Percentiles rank a stretch among this genome's conserved stretches.
Evolutionary conservation across 495 filamentous ascomycete genomes (phyloP).

Genomic region (Aspergillus cristatus): DNA sequence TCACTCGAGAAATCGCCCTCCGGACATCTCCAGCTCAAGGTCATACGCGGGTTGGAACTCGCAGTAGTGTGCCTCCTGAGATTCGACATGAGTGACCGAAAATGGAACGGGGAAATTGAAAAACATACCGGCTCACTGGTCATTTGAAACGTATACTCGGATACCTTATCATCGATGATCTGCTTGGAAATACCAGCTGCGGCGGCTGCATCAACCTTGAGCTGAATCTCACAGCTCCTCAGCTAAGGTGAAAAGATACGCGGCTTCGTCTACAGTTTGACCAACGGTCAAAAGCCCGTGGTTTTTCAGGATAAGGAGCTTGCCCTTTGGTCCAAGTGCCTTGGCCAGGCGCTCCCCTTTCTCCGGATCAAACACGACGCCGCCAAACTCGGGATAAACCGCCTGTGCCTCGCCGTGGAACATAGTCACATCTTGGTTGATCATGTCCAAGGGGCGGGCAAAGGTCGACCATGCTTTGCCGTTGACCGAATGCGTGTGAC

Average conservation of each 20-base stretch:
- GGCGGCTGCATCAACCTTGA: constrained; percentile 41
- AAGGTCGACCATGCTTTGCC: constrained; percentile 19
- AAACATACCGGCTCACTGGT: constrained; percentile 30
- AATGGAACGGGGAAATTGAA: no score
- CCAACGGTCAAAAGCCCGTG: constrained; percentile 48
- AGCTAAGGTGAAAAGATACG: constrained; percentile 41
- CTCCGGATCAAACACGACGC: constrained; percentile 42
- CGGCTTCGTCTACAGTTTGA: constrained; percentile 47
- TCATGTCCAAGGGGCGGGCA: constrained; percentile 19
- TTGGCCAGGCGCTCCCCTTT: constrained; percentile 43
- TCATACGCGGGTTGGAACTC: constrained; percentile 17
- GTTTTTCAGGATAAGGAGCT: constrained; percentile 40
- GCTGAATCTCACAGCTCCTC: constrained; percentile 43
- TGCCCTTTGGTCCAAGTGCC: constrained; percentile 40
- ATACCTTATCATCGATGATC: constrained; percentile 40
- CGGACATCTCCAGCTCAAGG: constrained; percentile 6
- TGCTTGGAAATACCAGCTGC: constrained; percentile 26
- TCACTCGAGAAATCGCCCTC: constrained; percentile 4
- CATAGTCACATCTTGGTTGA: constrained; percentile 40
- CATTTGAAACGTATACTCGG: constrained; percentile 44
- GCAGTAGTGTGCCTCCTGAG: constrained; percentile 9
- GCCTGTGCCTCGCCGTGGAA: constrained; percentile 41
- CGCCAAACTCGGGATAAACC: constrained; percentile 47
- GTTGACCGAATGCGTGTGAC: constrained; percentile 17
- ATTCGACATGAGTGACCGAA: background rate